phyloP scores from a whole-genome alignment of 169 alveolate species.

The Plasmodium cynomolgi region DNA sequence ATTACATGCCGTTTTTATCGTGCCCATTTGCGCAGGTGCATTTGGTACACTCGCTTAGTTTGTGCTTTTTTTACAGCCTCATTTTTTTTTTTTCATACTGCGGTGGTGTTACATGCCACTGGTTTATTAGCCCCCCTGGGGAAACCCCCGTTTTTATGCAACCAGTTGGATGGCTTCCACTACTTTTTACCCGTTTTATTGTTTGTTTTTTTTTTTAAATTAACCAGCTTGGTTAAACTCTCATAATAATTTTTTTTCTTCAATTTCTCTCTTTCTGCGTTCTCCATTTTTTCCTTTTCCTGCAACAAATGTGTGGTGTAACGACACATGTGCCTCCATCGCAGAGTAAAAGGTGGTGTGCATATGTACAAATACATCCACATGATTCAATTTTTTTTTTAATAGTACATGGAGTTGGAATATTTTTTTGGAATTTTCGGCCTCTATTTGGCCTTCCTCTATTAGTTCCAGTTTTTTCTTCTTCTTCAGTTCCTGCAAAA shows the following conservation, averaged over 20 bases:
- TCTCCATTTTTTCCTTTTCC: slow-evolving; percentile 59
- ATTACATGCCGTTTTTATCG: not conserved
- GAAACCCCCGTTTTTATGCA: not conserved
- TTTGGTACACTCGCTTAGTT: not conserved
- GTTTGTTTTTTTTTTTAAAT: slow-evolving; percentile 50
- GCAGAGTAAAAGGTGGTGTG: not conserved
- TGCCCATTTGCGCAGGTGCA: not conserved
- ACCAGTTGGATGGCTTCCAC: not conserved
- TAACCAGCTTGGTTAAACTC: slow-evolving; percentile 58
- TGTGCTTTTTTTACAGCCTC: not conserved
- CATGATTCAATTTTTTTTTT: not conserved
- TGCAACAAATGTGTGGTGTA: not conserved
- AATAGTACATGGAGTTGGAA: slow-evolving; percentile 25
- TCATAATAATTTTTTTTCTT: slow-evolving; percentile 59
- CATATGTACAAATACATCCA: not conserved
- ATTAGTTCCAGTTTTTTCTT: slow-evolving; percentile 33
- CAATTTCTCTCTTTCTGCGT: slow-evolving; percentile 45
- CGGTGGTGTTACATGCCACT: not conserved
- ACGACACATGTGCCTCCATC: not conserved
- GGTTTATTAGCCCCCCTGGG: not conserved
- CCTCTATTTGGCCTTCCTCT: slow-evolving; percentile 43
- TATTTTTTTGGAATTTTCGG: slow-evolving; percentile 33
- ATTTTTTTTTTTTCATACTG: not conserved
- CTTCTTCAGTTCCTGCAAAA: slow-evolving; percentile 31
- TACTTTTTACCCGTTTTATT: slow-evolving; percentile 18